Evolutionary conservation across 257 asterid genomes (phyloP).

Genomic region (Scutellaria baicalensis): DNA sequence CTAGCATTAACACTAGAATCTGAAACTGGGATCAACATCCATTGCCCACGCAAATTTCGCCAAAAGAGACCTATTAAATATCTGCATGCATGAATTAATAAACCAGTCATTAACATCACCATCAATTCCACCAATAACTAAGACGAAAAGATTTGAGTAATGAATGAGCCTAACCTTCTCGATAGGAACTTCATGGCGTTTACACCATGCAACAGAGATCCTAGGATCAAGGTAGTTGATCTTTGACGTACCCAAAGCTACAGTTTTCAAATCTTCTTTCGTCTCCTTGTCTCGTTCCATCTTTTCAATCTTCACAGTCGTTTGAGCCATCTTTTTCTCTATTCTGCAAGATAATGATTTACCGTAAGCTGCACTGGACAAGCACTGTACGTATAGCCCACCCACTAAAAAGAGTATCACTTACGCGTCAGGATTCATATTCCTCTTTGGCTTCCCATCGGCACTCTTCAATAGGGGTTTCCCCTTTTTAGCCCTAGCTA

Average conservation of each 20-base stretch:
- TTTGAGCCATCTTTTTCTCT: constrained; percentile 78
- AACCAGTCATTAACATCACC: not conserved
- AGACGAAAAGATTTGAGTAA: too few relatives aligned
- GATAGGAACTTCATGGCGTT: constrained; percentile 93
- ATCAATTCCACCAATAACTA: not conserved
- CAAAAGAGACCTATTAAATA: constrained; percentile 87
- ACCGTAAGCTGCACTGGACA: constrained; percentile 13
- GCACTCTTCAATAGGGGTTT: constrained; percentile 66
- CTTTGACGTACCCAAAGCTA: constrained; percentile 96
- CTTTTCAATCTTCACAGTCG: constrained; percentile 60
- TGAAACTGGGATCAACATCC: constrained; percentile 90
- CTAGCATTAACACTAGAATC: constrained; percentile 40
- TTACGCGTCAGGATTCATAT: constrained; percentile 83
- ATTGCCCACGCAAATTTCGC: constrained; percentile 95
- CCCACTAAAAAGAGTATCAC: constrained; percentile 7
- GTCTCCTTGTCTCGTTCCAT: constrained; percentile 76
- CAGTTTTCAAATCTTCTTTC: constrained; percentile 82
- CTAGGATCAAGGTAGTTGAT: constrained; percentile 99
- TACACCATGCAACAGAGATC: constrained; percentile 99
- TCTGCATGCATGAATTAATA: constrained; percentile 42
- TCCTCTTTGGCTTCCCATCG: constrained; percentile 86
- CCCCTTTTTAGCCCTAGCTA: constrained; percentile 82
- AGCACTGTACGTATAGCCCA: not conserved
- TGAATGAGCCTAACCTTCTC: constrained; percentile 60
- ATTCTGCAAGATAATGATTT: constrained; percentile 38